Conservation (phyloP, 148 eudicot genomes). For the Gaultheria prostrata region DNA sequence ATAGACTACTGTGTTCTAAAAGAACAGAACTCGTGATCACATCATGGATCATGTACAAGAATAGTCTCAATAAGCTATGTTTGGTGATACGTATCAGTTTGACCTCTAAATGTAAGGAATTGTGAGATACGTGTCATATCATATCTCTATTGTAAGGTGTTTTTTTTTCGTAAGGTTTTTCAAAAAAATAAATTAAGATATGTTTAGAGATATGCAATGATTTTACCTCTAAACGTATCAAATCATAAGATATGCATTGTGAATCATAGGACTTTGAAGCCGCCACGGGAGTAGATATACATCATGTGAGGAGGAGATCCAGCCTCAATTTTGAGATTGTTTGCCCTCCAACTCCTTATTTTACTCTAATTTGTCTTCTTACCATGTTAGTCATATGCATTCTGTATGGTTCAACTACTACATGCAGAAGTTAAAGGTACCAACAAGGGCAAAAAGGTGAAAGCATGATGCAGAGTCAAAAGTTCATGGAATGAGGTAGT, state of each 20-base stretch:
- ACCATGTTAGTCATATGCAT: not conserved
- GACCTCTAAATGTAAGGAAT: not conserved
- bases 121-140: not conserved
- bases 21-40: not conserved
- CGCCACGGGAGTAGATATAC: too few species aligned
- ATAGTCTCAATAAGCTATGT: too few species aligned
- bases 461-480: not conserved
- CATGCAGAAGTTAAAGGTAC: not conserved
- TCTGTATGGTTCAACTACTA: not conserved
- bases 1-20: too few species aligned
- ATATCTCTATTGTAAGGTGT: not conserved
- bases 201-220: not conserved
- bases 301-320: not conserved
- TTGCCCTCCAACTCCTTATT: not conserved
- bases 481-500: not conserved
- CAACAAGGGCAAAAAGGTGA: not conserved
- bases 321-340: slow-evolving; percentile 3
- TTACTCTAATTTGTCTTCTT: not conserved
- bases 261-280: not conserved
- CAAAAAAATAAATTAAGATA: not conserved
- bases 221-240: not conserved
- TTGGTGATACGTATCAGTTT: not conserved
- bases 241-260: not conserved
- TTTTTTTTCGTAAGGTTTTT: not conserved
- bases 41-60: not conserved